Conservation (phyloP, 768 basidiomycete genomes). For the Psilocybe sp. region DNA sequence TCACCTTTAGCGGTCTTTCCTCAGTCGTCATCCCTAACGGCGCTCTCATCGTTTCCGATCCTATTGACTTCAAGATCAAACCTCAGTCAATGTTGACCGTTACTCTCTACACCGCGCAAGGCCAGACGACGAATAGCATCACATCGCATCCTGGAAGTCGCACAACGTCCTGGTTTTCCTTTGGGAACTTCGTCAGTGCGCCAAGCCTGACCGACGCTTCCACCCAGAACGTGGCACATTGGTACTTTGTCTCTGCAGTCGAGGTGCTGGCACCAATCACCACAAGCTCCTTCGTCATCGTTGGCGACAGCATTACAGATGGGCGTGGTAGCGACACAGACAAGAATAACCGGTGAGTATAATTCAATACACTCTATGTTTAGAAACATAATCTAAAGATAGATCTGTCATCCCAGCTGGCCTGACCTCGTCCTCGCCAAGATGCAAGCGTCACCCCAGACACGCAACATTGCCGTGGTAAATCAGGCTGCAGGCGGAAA, state of each 20-base stretch:
- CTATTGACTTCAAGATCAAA: constrained; percentile 35
- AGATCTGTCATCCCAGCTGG: constrained; percentile 27
- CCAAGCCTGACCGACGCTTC: constrained; percentile 31
- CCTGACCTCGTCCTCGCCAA: constrained; percentile 44
- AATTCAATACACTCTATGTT: not conserved
- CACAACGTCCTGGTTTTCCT: constrained; percentile 41
- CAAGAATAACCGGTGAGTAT: constrained; percentile 38
- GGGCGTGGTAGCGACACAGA: constrained; percentile 45
- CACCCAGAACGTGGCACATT: constrained; percentile 29
- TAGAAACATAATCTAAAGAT: not conserved
- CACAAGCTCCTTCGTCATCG: constrained; percentile 33
- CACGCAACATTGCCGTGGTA: constrained; percentile 35
- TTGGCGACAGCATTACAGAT: constrained; percentile 55
- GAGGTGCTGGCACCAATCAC: constrained; percentile 34
- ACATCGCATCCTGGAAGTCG: constrained; percentile 49
- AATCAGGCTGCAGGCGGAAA: constrained; percentile 56
- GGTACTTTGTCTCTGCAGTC: constrained; percentile 42
- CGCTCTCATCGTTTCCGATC: constrained; percentile 43
- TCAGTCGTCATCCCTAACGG: constrained; percentile 40
- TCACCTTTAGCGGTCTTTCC: constrained; percentile 44
- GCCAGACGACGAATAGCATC: constrained; percentile 38
- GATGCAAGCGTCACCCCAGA: constrained; percentile 31
- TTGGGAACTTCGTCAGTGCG: constrained; percentile 35
- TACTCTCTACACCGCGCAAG: constrained; percentile 36
- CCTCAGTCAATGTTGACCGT: constrained; percentile 38